Base-by-base conservation (phyloP, 2,329 filamentous ascomycete genomes). In the Verticillium klebahnii region DNA sequence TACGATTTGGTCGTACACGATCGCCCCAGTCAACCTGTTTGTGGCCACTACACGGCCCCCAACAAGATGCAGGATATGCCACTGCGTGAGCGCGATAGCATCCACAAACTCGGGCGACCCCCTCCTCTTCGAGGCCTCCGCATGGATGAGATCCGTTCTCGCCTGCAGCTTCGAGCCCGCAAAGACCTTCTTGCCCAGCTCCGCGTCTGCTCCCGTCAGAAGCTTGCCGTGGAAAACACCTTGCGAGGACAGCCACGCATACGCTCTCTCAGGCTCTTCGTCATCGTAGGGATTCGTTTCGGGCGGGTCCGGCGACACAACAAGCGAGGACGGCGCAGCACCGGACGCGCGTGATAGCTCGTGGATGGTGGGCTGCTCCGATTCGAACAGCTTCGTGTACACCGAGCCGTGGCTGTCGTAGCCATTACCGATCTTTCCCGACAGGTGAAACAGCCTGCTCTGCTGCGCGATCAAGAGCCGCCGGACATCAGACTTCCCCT, bases 171-270 rank as follows among this genome's bases (percentile, higher is more conserved):
- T 95, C 1, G 93, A 89, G 60, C 92, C 90, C 3, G 86, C 84
- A 72, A 96, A 91, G 3, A 97, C 85, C 71, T 87, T 89, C 62
- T 82, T 85, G 32, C 92, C 90, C 17, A 96, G 80, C 23, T 89
- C 74, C 9, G 59, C 86, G 25, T 83, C 76, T 1, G 88, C 82
- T 1, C 81, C 78, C 7, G 85, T 85, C 32, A 89, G 80, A 11
- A 99, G 82, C 65, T 86, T 89, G n/a, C 95, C 95, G 70, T 96
- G 91, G 64, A 92, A 91, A 3, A 98, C 85, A 8, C 95, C 94
- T 66, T 96, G 89, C 1, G 89, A 88, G 11, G 89, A 92, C 4
- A 98, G 83, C 95, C 95, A 99, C 0, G 93, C 95, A 77, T 93
- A 99, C 39, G 88, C 86, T 60, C 91, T 82, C 72, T 95, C 91